Evolutionary conservation across 345 rosid genomes (phyloP).

Genomic region (Pseudoturritis turrita): DNA sequence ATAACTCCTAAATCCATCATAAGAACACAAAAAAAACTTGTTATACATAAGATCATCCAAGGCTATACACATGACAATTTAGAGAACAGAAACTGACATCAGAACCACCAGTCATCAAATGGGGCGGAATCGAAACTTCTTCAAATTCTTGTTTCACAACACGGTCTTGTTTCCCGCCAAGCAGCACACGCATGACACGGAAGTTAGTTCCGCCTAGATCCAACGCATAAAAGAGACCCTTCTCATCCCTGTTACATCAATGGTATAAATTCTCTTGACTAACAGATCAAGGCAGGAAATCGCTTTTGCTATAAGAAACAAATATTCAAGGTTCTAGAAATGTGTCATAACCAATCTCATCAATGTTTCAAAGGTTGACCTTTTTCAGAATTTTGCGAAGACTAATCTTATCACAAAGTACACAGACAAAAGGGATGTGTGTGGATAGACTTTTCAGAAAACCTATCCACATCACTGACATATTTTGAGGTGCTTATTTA

Average conservation of each 20-base stretch:
- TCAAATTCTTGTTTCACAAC: conserved; percentile 69
- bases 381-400: neutral
- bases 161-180: conserved; percentile 64
- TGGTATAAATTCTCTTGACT: conserved; percentile 2
- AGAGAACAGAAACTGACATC: conserved; percentile 38
- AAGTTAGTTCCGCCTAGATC: conserved; percentile 99
- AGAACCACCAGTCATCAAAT: conserved; percentile 73
- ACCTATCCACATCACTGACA: neutral
- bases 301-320: too few relatives aligned
- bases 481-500: too few relatives aligned
- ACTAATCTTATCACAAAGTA: neutral
- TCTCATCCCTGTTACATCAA: conserved; percentile 51
- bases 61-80: neutral
- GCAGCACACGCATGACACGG: conserved; percentile 78
- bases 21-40: neutral
- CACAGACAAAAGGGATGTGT: neutral
- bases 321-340: too few relatives aligned
- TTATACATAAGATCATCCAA: neutral
- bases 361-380: neutral
- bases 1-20: conserved; percentile 44
- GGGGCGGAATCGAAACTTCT: conserved; percentile 85
- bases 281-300: too few relatives aligned
- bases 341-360: neutral
- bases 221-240: conserved; percentile 84
- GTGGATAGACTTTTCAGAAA: neutral